Evolutionary conservation across 2,329 filamentous ascomycete species (phyloP), one percentile per base, ranked within the genome.

Genomic region (Neopestalotiopsis sp.): DNA sequence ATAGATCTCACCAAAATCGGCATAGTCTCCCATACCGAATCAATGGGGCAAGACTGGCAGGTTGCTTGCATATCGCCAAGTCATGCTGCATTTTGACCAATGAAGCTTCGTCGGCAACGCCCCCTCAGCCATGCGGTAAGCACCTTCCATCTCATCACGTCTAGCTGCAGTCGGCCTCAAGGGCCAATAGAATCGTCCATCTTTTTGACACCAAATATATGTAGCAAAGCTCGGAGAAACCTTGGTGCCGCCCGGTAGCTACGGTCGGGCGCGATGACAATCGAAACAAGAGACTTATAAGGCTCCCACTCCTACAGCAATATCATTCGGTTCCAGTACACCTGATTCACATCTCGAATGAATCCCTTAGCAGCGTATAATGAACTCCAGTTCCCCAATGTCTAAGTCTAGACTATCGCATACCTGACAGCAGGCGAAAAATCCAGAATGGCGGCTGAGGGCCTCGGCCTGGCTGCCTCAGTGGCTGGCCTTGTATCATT

Each of bases 401-500:
- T 49, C 1, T 1, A 14, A 2, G 2, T 49, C n/a, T 14, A 49
- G 12, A 4, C 1, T 64, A 20, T 24, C 12, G 14, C 14, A 4
- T 64, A 4, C 9, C n/a, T 40, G 28, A 6, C 6, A 17, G 6
- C 45, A 17, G 5, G 17, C 45, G 0, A 14, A n/a, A 20, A 4
- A 49, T 17, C 5, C 45, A 49, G n/a, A 9, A 62, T 62, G 59
- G 59, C 59, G 58, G 66, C 59, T 17, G 68, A 69, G 52, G 14
- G 40, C 13, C 3, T 67, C 20, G 65, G 65, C 20, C 42, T 69
- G 32, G 61, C 68, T 12, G 65, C 65, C 61, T 69, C 68, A 9
- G 52, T 69, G 7, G 52, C 52, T 3, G 68, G 68, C 56, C 68
- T 67, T 28, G 12, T 69, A 12, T 67, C 68, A n/a, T 6, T 69